These are phyloP conservation scores for Pulveroboletus sp. DNA, from an alignment of 768 basidiomycete species.

Conservation along the genomic window DNA sequence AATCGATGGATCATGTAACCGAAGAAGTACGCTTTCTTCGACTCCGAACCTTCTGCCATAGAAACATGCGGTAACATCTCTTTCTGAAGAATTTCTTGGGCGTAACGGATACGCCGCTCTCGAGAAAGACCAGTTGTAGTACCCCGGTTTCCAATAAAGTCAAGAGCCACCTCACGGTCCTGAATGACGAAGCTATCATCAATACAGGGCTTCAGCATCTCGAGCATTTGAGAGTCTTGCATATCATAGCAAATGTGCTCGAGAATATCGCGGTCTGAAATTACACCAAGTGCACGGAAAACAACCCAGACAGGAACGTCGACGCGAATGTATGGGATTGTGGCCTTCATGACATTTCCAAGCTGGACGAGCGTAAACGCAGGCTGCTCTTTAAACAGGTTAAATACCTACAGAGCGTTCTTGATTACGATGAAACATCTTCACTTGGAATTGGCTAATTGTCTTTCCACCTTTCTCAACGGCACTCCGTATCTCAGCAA, in stretches of 20 bases:
- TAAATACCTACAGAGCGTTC: conserved; percentile 69
- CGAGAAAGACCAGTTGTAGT: conserved; percentile 89
- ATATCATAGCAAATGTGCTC: conserved; percentile 98
- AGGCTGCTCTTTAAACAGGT: background rate
- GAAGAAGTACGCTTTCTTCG: conserved; percentile 98
- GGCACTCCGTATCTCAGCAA: conserved; percentile 95
- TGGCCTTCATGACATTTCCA: conserved; percentile 93
- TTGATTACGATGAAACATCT: conserved; percentile 89
- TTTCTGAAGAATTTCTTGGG: conserved; percentile 96
- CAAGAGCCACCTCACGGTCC: conserved; percentile 92
- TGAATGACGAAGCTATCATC: conserved; percentile 99
- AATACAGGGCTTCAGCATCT: conserved; percentile 97
- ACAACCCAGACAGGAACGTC: conserved; percentile 99
- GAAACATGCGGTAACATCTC: conserved; percentile 98
- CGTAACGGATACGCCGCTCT: conserved; percentile 91
- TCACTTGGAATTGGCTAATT: conserved; percentile 95
- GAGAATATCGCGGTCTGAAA: conserved; percentile 95
- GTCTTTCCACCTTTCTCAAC: conserved; percentile 99
- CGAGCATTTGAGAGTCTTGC: conserved; percentile 93
- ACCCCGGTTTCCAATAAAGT: conserved; percentile 98
- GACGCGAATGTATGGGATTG: conserved; percentile 96
- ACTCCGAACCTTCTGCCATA: conserved; percentile 92
- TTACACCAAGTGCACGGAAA: conserved; percentile 95
- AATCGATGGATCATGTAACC: conserved; percentile 99
- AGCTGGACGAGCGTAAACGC: conserved; percentile 39